Evolutionary conservation across 768 basidiomycete species (phyloP).

Genomic region (Phlebiopsis flavidoalba): DNA sequence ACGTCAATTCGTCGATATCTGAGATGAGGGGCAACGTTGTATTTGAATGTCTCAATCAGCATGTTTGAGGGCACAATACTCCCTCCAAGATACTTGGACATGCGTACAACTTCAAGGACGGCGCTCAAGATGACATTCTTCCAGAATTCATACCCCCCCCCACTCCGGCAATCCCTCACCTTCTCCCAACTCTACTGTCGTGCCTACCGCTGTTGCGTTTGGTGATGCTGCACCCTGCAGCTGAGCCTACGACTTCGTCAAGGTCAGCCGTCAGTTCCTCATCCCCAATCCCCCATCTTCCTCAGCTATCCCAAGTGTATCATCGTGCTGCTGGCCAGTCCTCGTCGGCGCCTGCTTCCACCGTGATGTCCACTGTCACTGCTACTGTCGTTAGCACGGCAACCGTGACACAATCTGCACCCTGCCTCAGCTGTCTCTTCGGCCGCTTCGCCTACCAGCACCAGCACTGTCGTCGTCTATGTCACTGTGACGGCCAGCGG

Average conservation of each 20-base stretch:
- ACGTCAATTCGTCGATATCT: slow-evolving; percentile 14
- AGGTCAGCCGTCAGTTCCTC: background rate
- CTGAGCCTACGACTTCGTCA: background rate
- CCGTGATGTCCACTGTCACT: slow-evolving; percentile 7
- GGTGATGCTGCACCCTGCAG: background rate
- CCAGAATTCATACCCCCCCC: slow-evolving; percentile 48
- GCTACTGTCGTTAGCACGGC: slow-evolving; percentile 21
- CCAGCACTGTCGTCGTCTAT: background rate
- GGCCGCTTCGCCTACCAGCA: background rate
- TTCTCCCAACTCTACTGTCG: slow-evolving; percentile 20
- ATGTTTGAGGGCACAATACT: slow-evolving; percentile 59
- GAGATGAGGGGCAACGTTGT: background rate
- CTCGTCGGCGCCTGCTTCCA: background rate
- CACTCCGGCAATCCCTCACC: slow-evolving; percentile 20
- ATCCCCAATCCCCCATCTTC: background rate
- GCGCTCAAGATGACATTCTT: slow-evolving; percentile 75
- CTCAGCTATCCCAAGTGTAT: background rate
- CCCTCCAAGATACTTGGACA: slow-evolving; percentile 65
- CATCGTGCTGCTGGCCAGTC: background rate
- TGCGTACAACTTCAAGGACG: slow-evolving; percentile 70
- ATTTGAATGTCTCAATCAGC: slow-evolving; percentile 25
- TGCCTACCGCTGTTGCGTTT: slow-evolving; percentile 19
- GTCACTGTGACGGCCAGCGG: background rate
- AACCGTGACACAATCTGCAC: slow-evolving; percentile 18
- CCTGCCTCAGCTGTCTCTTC: slow-evolving; percentile 6